These are phyloP conservation scores for Alternaria metachromatica DNA, from an alignment of 2,329 filamentous ascomycete species.

Conservation along the genomic window DNA sequence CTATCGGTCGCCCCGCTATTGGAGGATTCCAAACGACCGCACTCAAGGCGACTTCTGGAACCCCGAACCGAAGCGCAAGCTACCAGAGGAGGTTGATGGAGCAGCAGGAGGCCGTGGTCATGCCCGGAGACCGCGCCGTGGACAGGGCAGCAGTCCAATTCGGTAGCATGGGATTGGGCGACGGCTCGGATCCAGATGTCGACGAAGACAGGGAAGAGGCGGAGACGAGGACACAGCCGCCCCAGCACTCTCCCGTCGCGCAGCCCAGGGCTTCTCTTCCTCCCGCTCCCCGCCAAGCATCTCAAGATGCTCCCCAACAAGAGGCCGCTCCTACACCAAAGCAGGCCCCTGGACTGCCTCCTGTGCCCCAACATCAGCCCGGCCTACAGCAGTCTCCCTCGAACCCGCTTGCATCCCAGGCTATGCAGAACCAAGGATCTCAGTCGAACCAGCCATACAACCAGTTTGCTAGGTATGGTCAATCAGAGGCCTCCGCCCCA, in stretches of 20 bases:
- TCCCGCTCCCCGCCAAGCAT: constrained; percentile 63
- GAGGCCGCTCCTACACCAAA: constrained; percentile 59
- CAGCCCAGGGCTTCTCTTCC: constrained; percentile 87
- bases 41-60: constrained; percentile 72
- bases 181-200: constrained; percentile 74
- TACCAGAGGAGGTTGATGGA: constrained; percentile 88
- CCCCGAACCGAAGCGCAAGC: constrained; percentile 71
- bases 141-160: constrained; percentile 95
- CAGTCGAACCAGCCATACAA: constrained; percentile 59
- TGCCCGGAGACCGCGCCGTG: constrained; percentile 95
- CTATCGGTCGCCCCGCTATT: constrained; percentile 67
- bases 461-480: constrained; percentile 74
- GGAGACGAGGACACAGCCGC: constrained; percentile 91
- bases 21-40: constrained; percentile 83
- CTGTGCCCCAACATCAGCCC: constrained; percentile 62
- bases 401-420: constrained; percentile 60
- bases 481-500: constrained; percentile 67
- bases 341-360: constrained; percentile 67
- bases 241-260: constrained; percentile 87
- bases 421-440: constrained; percentile 58
- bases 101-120: constrained; percentile 96
- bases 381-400: constrained; percentile 52
- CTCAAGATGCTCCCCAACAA: constrained; percentile 48
- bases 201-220: constrained; percentile 95
- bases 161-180: constrained; percentile 87